Evolutionary conservation across 208 protist genomes (phyloP), one percentile per base, ranked within the genome.

Genomic region (Leishmania braziliensis): DNA sequence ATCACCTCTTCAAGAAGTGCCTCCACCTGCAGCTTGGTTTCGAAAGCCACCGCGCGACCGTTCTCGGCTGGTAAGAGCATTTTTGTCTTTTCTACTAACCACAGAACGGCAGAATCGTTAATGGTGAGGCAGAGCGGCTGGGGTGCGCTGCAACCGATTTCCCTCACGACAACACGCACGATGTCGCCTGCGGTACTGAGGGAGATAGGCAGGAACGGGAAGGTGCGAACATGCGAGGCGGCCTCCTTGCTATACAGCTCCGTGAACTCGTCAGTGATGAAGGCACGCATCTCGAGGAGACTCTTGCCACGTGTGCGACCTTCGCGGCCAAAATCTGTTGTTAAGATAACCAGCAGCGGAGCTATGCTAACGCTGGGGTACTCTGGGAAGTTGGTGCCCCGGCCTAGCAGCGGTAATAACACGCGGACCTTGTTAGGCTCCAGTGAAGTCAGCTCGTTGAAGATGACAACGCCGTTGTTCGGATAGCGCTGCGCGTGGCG

Each of bases 271-370:
- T 85, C 70, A 51, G 88, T 83, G 75, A 95, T 88, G 81, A 92
- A 86, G 6, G 77, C 77, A 58, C 88, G 90, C 85, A 95, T 91
- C 83, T 95, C 90, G 9, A 54, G 70, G 8, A 93, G 54, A 58
- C 88, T 90, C 80, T 92, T 93, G 46, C 92, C 92, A 18, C 86
- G 92, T 16, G 92, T 95, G 39, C 90, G 77, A 6, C 92, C 92
- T 71, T 95, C 86, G 6, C 85, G 81, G 18, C 92, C 90, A 85
- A 95, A 93, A 84, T 95, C 92, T n/a, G 92, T 95, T 48, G 92
- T 95, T 33, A 95, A 60, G 39, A 95, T 86, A 12, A 95, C 92
- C 33, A 86, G 89, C 75, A 91, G 81, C 20, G 54, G 54, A 48
- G 69, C 39, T 6, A 95, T 80, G 36, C 70, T 68, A 33, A 89